These are phyloP conservation scores for Hypoxylon crocopeplum DNA, from an alignment of 495 filamentous ascomycete species.

Conservation along the genomic window DNA sequence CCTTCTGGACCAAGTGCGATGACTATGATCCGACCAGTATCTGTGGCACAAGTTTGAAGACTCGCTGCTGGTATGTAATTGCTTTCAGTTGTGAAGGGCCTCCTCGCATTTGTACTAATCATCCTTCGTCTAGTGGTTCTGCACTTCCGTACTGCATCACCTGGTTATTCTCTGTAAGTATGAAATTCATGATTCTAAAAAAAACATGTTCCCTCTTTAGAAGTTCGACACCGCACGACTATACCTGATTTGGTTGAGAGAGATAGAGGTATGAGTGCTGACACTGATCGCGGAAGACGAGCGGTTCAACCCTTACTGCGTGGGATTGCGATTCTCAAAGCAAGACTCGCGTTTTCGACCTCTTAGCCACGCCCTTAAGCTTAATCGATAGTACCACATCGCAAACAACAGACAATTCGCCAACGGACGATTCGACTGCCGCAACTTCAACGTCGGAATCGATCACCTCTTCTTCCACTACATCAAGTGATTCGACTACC, in stretches of 20 bases:
- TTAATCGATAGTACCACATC: slow-evolving; percentile 14
- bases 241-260: no score
- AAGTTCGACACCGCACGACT: no score
- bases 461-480: no score
- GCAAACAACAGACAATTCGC: no score
- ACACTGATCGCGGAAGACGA: slow-evolving; percentile 15
- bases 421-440: no score
- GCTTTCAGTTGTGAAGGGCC: not conserved
- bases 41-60: slow-evolving; percentile 25
- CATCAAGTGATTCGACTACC: no score
- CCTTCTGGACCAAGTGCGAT: slow-evolving; percentile 30
- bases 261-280: not conserved
- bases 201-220: no score
- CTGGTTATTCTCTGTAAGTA: slow-evolving; percentile 33
- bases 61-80: slow-evolving; percentile 26
- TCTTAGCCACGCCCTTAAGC: slow-evolving; percentile 29
- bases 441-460: no score
- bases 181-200: no score
- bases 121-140: slow-evolving; percentile 6
- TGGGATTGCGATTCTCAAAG: slow-evolving; percentile 29
- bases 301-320: slow-evolving; percentile 21
- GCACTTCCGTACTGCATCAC: slow-evolving; percentile 28
- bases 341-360: slow-evolving; percentile 12
- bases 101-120: not conserved
- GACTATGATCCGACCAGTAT: slow-evolving; percentile 24